Base-by-base conservation (phyloP, 1,284 basidiomycete genomes). In the Butyriboletus appendiculatus region DNA sequence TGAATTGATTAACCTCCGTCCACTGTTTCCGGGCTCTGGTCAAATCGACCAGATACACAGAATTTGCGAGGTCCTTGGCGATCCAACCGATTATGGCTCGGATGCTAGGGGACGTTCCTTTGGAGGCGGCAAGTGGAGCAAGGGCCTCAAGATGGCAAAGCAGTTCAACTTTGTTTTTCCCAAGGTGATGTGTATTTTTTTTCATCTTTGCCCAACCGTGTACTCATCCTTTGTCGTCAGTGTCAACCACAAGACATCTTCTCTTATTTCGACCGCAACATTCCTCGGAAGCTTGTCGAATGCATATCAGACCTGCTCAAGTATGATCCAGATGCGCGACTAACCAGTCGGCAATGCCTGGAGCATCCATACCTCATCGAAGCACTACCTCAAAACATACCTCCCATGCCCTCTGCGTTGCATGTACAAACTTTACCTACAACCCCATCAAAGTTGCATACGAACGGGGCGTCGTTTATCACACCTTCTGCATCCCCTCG, bases 1-100 rank as follows among this genome's bases (percentile, higher is more conserved):
- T 9, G 97, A 99, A 73, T 81, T 98, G 52, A 82, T 98, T 73
- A 98, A 95, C 67, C 82, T 99, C 57, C 90, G 94, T 61, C 96
- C 97, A 0, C 79, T 99, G 28, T 99, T 99, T 72, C 96, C 97
- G n/a, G 97, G 97, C n/a, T 85, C 88, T 52, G 90, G 88, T 69
- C 96, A 98, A 71, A 81, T 94, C 46, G 96, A 99, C 75, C 97
- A 99, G 73, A 87, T 99, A 24, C 85, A 84, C 54, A 82, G 88
- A 67, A 98, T 99, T 55, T 92, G 89, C 64, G 90, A 96, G 58
- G 79, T 96, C 14, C 80, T 99, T 34, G 97, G 97, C n/a, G 92
- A 98, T 71, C 96, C 97, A 12, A 82, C 81, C 52, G 88, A 90
- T 50, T 94, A 97, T 69, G 94, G 94, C 14, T 60, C 79, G 6